A percentile compares a stretch with the other conserved stretches of the same genome.
Conservation (phyloP, 1,284 basidiomycete species). For the Fomitopsis palustris region DNA sequence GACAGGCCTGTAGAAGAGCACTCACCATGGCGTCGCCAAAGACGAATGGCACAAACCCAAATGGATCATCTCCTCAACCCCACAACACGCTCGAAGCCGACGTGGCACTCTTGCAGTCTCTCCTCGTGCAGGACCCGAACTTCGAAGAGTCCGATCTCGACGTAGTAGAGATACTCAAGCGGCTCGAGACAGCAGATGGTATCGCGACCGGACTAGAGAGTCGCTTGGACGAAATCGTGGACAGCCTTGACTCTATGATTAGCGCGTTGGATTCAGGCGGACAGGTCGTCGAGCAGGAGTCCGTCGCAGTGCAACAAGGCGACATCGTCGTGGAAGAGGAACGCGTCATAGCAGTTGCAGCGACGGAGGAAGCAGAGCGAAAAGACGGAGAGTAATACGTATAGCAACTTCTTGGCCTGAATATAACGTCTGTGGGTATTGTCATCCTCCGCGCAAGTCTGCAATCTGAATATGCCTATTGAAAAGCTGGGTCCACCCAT, state of each 20-base stretch:
- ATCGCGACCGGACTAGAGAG: conserved; percentile 55
- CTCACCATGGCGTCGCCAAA: not conserved
- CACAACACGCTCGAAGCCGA: conserved; percentile 28
- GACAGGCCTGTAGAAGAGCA: not conserved
- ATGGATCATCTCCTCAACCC: not conserved
- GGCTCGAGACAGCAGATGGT: conserved; percentile 49
- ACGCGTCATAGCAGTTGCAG: not conserved
- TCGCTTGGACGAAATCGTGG: conserved; percentile 54
- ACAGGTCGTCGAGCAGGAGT: not conserved
- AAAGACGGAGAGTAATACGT: not conserved
- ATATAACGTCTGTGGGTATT: no score
- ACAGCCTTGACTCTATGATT: conserved; percentile 53
- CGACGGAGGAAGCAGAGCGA: not conserved
- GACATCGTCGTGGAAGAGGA: not conserved
- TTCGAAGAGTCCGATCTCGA: conserved; percentile 31
- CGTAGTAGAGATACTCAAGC: conserved; percentile 38
- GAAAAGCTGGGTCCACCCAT: no score
- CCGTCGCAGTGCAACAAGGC: not conserved
- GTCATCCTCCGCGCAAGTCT: no score
- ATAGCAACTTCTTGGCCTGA: no score
- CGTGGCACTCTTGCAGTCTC: conserved; percentile 31
- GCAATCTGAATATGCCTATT: no score
- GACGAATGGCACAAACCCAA: not conserved
- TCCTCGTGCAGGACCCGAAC: conserved; percentile 33
- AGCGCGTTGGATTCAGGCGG: conserved; percentile 34